Conservation (phyloP, 2,329 filamentous ascomycete genomes). For the Cyclaneusma minus region DNA sequence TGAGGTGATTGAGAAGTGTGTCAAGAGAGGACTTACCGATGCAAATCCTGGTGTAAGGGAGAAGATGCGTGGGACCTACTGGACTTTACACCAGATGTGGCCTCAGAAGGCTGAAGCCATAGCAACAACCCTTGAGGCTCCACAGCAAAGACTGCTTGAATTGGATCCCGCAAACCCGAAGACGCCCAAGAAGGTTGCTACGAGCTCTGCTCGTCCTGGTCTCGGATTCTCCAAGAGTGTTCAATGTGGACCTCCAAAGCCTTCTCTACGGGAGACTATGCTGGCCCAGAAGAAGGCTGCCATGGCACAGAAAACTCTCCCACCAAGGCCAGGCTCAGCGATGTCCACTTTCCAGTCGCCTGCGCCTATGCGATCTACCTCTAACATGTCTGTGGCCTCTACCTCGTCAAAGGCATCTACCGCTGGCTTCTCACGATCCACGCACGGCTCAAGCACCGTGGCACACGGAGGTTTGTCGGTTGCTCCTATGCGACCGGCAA, state of each 20-base stretch:
- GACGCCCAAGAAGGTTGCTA: slow-evolving; percentile 37
- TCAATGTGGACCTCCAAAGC: slow-evolving; percentile 35
- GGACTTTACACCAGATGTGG: slow-evolving; percentile 69
- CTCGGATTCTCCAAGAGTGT: slow-evolving; percentile 48
- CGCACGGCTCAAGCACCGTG: slow-evolving; percentile 19
- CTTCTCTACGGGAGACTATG: slow-evolving; percentile 69
- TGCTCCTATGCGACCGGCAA: slow-evolving; percentile 45
- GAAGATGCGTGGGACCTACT: slow-evolving; percentile 72
- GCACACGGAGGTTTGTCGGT: slow-evolving; percentile 43
- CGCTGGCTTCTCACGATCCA: slow-evolving; percentile 26
- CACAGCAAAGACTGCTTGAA: slow-evolving; percentile 64
- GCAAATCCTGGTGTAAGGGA: slow-evolving; percentile 83
- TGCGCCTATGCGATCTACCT: slow-evolving; percentile 30
- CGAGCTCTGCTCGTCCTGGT: slow-evolving; percentile 33
- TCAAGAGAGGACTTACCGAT: slow-evolving; percentile 80
- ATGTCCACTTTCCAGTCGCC: slow-evolving; percentile 49
- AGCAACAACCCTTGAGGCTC: slow-evolving; percentile 52
- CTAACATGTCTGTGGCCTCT: slow-evolving; percentile 20
- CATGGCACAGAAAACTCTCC: slow-evolving; percentile 34
- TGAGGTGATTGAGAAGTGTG: slow-evolving; percentile 71
- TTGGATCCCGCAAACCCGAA: slow-evolving; percentile 76
- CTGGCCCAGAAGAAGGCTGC: slow-evolving; percentile 60
- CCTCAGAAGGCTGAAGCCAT: slow-evolving; percentile 58
- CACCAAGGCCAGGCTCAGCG: slow-evolving; percentile 43
- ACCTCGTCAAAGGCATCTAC: slow-evolving; percentile 19